A percentile compares a stretch with the other conserved stretches of the same genome.
Evolutionary conservation across 768 basidiomycete species (phyloP).

Genomic region (Rhodosporidiobolus odoratus): DNA sequence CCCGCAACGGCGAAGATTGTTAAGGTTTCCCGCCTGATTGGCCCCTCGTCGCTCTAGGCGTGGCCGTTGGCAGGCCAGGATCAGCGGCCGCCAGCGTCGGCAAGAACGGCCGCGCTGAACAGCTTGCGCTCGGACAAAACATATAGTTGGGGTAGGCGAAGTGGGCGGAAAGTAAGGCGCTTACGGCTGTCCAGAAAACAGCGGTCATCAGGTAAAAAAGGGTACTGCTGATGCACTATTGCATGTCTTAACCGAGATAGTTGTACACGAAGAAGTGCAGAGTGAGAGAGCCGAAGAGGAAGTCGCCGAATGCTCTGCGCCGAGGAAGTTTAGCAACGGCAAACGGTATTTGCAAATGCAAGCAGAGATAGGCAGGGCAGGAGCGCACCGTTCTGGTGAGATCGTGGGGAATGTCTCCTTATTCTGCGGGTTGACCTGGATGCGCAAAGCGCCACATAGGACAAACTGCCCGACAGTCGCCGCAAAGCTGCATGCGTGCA

Average conservation of each 20-base stretch:
- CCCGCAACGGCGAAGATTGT: no score
- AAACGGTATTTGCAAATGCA: not conserved
- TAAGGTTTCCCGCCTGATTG: no score
- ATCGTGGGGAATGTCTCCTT: constrained; percentile 77
- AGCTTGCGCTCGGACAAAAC: no score
- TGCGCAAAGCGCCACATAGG: constrained; percentile 79
- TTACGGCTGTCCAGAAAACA: no score
- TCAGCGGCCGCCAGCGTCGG: no score
- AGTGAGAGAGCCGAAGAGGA: constrained; percentile 86
- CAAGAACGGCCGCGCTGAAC: no score
- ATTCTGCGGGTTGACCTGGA: constrained; percentile 85
- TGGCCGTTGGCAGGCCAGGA: no score
- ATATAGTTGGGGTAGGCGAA: no score
- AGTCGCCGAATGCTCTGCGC: constrained; percentile 89
- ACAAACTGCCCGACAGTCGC: constrained; percentile 97
- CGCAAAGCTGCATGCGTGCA: constrained; percentile 60
- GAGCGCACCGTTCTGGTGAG: constrained; percentile 63
- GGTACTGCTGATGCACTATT: not conserved
- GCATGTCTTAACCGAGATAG: constrained; percentile 69
- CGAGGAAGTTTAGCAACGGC: no score
- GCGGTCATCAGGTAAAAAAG: no score
- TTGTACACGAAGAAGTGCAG: constrained; percentile 98
- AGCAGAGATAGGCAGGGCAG: not conserved
- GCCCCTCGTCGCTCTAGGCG: no score
- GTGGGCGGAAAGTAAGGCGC: no score